These are phyloP conservation scores for Auricularia sp. DNA, from an alignment of 768 basidiomycete genomes.

Conservation along the genomic window DNA sequence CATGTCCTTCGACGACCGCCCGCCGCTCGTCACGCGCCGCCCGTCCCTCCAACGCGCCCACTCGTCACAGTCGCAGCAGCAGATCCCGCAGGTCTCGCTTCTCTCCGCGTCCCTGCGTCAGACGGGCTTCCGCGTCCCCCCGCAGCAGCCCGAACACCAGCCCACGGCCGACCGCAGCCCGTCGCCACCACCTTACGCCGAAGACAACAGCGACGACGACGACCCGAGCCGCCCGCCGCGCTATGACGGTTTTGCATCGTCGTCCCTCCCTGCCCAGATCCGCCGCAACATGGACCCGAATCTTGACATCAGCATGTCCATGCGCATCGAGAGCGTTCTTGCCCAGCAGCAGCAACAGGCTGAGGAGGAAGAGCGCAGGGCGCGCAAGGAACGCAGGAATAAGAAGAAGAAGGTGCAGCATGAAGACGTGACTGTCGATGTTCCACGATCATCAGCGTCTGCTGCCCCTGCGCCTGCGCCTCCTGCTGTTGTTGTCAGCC, in stretches of 20 bases:
- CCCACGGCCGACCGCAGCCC: background rate
- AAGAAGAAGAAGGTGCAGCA: constrained; percentile 35
- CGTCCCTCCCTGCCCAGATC: constrained; percentile 11
- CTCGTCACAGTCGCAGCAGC: background rate
- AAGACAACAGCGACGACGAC: background rate
- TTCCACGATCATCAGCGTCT: background rate
- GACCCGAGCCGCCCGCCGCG: background rate
- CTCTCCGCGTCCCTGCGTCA: background rate
- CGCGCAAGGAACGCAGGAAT: constrained; percentile 29
- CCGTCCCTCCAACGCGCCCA: background rate
- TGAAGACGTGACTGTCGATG: constrained; percentile 5
- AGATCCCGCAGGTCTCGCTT: background rate
- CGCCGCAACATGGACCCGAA: constrained; percentile 38
- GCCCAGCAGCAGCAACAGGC: constrained; percentile 2
- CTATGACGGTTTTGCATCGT: background rate
- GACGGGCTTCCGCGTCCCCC: background rate
- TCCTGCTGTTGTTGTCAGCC: constrained; percentile 12
- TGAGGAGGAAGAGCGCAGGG: constrained; percentile 5
- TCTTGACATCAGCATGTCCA: constrained; percentile 36
- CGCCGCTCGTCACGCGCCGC: background rate
- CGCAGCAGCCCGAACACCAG: background rate
- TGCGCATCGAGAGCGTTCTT: constrained; percentile 14
- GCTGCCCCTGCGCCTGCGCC: constrained; percentile 15
- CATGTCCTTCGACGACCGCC: background rate
- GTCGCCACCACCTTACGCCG: background rate